phyloP scores from a whole-genome alignment of 768 basidiomycete species.

The Austroboletus festivus region DNA sequence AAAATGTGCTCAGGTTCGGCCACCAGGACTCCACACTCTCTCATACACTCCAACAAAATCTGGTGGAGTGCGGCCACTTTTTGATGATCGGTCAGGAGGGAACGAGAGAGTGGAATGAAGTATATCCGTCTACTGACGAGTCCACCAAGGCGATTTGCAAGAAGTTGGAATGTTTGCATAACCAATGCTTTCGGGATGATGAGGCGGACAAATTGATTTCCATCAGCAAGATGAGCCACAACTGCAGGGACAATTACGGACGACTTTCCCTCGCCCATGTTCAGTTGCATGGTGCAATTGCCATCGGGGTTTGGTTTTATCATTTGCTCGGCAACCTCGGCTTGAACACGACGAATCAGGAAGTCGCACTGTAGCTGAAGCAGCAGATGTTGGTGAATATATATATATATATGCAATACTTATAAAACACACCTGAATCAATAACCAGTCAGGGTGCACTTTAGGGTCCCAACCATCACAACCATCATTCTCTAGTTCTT shows the following conservation, averaged over 20 bases:
- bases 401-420: neutral
- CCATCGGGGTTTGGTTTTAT: slow-evolving; percentile 22
- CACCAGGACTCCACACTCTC: slow-evolving; percentile 39
- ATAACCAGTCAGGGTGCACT: neutral
- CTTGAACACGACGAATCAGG: slow-evolving; percentile 12
- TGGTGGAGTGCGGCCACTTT: slow-evolving; percentile 8
- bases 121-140: slow-evolving; percentile 33
- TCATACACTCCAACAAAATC: slow-evolving; percentile 30
- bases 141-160: slow-evolving; percentile 30
- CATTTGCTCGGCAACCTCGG: slow-evolving; percentile 31
- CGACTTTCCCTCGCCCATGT: slow-evolving; percentile 21
- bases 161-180: slow-evolving; percentile 33
- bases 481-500: neutral
- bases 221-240: slow-evolving; percentile 24
- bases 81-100: slow-evolving; percentile 19
- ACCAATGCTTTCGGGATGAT: slow-evolving; percentile 24
- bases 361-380: slow-evolving; percentile 37
- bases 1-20: slow-evolving; percentile 27
- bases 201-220: slow-evolving; percentile 27
- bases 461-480: slow-evolving; percentile 18
- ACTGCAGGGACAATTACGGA: slow-evolving; percentile 38
- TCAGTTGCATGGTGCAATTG: slow-evolving; percentile 45
- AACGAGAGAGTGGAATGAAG: slow-evolving; percentile 32
- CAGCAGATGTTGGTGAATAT: too few relatives aligned
- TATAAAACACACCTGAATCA: slow-evolving; percentile 33